Base-by-base conservation (phyloP, 306 rosid species). In the Gastrolobium bilobum region DNA sequence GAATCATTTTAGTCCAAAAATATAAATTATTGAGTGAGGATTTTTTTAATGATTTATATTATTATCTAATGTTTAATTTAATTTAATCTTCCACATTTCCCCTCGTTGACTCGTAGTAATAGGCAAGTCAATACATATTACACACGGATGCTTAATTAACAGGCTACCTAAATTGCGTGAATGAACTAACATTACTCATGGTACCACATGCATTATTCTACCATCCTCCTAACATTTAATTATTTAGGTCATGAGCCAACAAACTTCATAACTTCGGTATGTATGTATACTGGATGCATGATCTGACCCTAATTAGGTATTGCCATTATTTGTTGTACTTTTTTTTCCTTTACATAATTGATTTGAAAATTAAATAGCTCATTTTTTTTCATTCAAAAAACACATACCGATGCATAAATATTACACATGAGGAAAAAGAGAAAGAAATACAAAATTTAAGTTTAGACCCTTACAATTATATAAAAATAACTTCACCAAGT, bases 191-290 rank as follows among this genome's bases (percentile, higher is more conserved):
- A 59, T 46, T 71, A 80, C 73, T 81, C 73, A 29, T 59, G 66
- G 81, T 81, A 73, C 79, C 81, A 76, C 85, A 58, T 87, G 43
- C 56, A 56, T 79, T 76, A 46, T 47, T 76, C 64, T 68, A 83
- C 93, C 92, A 76, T 88, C 79, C 85, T 81, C 66, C 81, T 39
- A 66, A 70, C 90, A 82, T 88, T 80, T 81, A 52, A 80, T 83
- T 73, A 75, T 72, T 81, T 68, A 53, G 62, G 70, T 85, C 62
- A 78, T 72, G 75, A 81, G 29, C 89, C 88, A 84, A 74, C 91
- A 9, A 75, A 74, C 80, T 66, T 35, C 47, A 44, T 73, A 56
- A 73, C 38, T 66, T 44, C 0, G 14, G 38, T 50, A 62, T 48
- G 47, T 5, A 63, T 20, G 26, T 20, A 20, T 20, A 0, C 43